A percentile compares a stretch with the other conserved stretches of the same genome.
Conservation (phyloP, 2,329 filamentous ascomycete genomes). For the Clarireedia monteithiana region DNA sequence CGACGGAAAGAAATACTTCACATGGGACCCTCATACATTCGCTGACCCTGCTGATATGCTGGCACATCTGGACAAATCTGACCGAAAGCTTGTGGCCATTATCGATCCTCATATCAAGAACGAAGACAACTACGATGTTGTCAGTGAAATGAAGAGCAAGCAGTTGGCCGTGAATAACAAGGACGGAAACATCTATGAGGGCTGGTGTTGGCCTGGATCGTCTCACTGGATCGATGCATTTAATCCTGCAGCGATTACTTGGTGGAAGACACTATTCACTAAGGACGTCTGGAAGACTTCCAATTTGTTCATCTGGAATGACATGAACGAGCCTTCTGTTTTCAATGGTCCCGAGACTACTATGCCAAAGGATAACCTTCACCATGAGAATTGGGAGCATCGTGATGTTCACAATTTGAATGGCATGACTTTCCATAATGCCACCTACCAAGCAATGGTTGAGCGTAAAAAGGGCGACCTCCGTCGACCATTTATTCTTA, state of each 20-base stretch:
- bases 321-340: constrained; percentile 99
- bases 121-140: constrained; percentile 65
- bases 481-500: constrained; percentile 84
- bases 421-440: constrained; percentile 91
- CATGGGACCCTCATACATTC: constrained; percentile 88
- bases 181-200: constrained; percentile 80
- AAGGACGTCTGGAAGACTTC: constrained; percentile 85
- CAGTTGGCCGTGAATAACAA: constrained; percentile 84
- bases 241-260: constrained; percentile 81
- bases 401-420: constrained; percentile 95
- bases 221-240: constrained; percentile 97
- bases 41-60: constrained; percentile 80
- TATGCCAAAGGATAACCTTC: constrained; percentile 97
- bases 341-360: constrained; percentile 98
- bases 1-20: constrained; percentile 96
- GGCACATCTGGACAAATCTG: constrained; percentile 74
- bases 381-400: constrained; percentile 89
- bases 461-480: constrained; percentile 80
- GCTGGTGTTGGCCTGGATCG: constrained; percentile 97
- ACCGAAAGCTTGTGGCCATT: constrained; percentile 85
- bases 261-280: constrained; percentile 87
- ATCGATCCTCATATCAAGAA: constrained; percentile 99
- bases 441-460: constrained; percentile 77
- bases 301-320: constrained; percentile 96
- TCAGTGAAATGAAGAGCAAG: constrained; percentile 75